These are phyloP conservation scores for Lachancea kluyveri DNA, from an alignment of 805 yeast genomes.

Conservation along the genomic window DNA sequence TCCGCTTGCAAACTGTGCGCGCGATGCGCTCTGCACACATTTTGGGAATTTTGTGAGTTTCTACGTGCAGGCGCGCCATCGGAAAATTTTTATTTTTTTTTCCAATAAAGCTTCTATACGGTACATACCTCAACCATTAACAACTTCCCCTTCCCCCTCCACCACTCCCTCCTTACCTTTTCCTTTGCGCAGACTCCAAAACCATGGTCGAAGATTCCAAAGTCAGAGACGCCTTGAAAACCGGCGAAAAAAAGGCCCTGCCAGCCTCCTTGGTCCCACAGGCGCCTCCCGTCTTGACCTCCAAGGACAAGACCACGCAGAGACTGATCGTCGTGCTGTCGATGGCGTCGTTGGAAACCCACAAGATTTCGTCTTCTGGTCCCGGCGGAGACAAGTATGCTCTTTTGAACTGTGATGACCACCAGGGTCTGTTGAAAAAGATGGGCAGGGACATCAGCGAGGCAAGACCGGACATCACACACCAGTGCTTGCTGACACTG, in stretches of 20 bases:
- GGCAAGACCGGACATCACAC: slow-evolving; percentile 99
- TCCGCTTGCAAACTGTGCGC: no score
- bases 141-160: no score
- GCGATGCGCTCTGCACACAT: no score
- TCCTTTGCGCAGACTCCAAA: no score
- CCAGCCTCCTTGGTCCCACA: slow-evolving; percentile 82
- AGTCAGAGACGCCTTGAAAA: slow-evolving; percentile 38
- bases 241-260: slow-evolving; percentile 32
- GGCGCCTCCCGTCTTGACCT: slow-evolving; percentile 73
- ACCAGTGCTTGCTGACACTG: slow-evolving; percentile 89
- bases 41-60: no score
- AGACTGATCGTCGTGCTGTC: slow-evolving; percentile 91
- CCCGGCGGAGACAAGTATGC: slow-evolving; percentile 89
- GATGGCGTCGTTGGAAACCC: slow-evolving; percentile 93
- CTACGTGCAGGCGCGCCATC: no score
- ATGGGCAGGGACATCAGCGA: slow-evolving; percentile 97
- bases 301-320: slow-evolving; percentile 81
- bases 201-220: slow-evolving; percentile 43
- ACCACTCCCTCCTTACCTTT: no score
- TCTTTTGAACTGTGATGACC: slow-evolving; percentile 93
- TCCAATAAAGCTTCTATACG: no score
- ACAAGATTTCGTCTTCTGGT: slow-evolving; percentile 75
- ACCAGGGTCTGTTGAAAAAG: slow-evolving; percentile 88
- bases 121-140: no score
- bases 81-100: no score